Percentiles rank a stretch among this genome's conserved stretches.
Conservation (phyloP, 2,329 filamentous ascomycete genomes). For the Neopestalotiopsis rosae region DNA sequence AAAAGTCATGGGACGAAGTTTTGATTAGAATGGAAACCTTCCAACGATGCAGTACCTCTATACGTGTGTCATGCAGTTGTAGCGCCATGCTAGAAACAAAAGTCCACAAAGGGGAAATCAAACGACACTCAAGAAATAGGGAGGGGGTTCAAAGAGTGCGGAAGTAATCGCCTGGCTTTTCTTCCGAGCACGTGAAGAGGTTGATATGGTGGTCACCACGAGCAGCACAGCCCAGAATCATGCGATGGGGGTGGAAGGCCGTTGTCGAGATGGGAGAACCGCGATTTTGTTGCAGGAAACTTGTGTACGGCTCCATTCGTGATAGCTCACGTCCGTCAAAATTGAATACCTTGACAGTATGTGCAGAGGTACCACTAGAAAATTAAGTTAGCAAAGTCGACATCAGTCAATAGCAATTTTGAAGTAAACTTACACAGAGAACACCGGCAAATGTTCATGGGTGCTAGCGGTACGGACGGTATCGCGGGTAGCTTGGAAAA, state of each 20-base stretch:
- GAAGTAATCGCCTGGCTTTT: constrained; percentile 18
- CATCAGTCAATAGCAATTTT: constrained; percentile 32
- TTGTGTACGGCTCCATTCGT: constrained; percentile 86
- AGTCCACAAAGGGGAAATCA: background rate
- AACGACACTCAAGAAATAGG: background rate
- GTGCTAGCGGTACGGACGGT: constrained; percentile 86
- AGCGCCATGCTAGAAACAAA: background rate
- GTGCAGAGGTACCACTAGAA: constrained; percentile 81
- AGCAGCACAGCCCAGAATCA: constrained; percentile 87
- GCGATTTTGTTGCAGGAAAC: constrained; percentile 82
- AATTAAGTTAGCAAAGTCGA: background rate
- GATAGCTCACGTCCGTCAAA: constrained; percentile 81
- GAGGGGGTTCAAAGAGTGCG: background rate
- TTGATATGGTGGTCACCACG: constrained; percentile 90
- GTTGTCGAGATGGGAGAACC: constrained; percentile 85
- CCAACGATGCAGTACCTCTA: background rate
- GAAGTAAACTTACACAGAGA: constrained; percentile 77
- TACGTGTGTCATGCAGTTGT: background rate
- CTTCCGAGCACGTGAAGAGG: constrained; percentile 74
- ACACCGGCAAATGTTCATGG: constrained; percentile 95
- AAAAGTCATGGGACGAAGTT: background rate
- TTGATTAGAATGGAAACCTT: background rate
- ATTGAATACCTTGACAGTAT: constrained; percentile 92
- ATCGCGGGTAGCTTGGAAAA: constrained; percentile 76
- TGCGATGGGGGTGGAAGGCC: constrained; percentile 93